Percentiles rank a stretch among this genome's conserved stretches.
Conservation (phyloP, 164 flowering plant genomes). For the Berberis thunbergii region DNA sequence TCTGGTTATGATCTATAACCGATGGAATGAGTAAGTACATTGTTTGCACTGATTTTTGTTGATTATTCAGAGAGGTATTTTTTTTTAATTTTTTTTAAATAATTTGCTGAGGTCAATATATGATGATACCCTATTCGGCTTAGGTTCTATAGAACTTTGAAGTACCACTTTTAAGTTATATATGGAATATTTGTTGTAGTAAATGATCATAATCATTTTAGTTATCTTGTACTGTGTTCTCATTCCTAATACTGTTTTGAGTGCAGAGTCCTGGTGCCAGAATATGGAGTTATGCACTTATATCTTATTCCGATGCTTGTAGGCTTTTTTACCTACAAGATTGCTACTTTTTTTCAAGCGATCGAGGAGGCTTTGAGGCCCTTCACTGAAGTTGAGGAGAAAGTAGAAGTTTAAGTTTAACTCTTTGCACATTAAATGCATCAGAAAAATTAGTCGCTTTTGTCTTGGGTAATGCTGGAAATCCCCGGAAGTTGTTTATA, state of each 20-base stretch:
- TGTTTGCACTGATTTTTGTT: background rate
- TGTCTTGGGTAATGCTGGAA: slow-evolving; percentile 1
- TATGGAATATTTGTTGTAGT: too few species aligned
- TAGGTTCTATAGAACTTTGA: too few species aligned
- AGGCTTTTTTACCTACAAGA: slow-evolving; percentile 93
- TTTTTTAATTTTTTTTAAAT: too few species aligned
- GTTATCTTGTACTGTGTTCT: too few species aligned
- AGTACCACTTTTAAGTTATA: too few species aligned
- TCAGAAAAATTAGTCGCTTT: background rate
- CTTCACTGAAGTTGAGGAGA: slow-evolving; percentile 9
- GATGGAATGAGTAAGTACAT: slow-evolving; percentile 80
- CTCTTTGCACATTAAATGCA: background rate
- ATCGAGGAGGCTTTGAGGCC: slow-evolving; percentile 52
- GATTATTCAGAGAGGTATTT: background rate
- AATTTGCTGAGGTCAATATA: too few species aligned
- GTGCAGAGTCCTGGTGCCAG: slow-evolving; percentile 67
- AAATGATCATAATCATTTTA: too few species aligned
- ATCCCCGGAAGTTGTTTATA: background rate
- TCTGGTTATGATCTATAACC: slow-evolving; percentile 81
- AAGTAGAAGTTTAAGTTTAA: slow-evolving; percentile 17
- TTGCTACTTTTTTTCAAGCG: slow-evolving; percentile 85
- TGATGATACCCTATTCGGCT: too few species aligned
- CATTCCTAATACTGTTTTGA: slow-evolving; percentile 1
- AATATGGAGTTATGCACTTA: slow-evolving; percentile 72
- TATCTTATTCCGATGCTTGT: slow-evolving; percentile 89